Conservation (phyloP, 495 filamentous ascomycete genomes). For the Aspergillus nanangensis region DNA sequence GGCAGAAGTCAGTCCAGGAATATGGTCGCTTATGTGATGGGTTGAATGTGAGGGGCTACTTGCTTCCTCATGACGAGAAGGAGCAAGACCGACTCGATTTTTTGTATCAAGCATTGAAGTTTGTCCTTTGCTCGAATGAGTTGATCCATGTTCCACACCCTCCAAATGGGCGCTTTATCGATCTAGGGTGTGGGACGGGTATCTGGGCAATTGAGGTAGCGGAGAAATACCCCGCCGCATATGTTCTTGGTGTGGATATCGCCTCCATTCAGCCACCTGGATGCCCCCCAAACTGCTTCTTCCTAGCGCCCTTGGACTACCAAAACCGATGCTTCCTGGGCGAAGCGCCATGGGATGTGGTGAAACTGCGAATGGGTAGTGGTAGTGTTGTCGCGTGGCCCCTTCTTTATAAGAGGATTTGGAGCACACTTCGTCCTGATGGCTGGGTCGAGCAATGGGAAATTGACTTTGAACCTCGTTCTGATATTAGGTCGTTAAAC, state of each 20-base stretch:
- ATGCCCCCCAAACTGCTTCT: background rate
- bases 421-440: background rate
- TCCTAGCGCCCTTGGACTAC: background rate
- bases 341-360: background rate
- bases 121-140: background rate
- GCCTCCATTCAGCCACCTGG: background rate
- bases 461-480: background rate
- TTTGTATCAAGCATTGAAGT: background rate
- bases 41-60: background rate
- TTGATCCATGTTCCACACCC: background rate
- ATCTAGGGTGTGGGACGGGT: conserved; percentile 2
- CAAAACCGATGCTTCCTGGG: background rate
- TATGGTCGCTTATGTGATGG: background rate
- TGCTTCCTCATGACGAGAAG: background rate
- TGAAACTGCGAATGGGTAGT: background rate
- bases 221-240: background rate
- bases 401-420: background rate
- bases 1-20: too few relatives aligned
- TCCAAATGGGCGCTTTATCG: background rate
- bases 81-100: conserved; percentile 5
- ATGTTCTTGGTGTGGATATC: background rate
- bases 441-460: background rate
- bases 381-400: conserved; percentile 1
- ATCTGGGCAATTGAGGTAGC: conserved; percentile 1
- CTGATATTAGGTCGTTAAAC: background rate